Evolutionary conservation across 805 yeast genomes (phyloP), one percentile per base, ranked within the genome.

Genomic region (Candida chauliodis): DNA sequence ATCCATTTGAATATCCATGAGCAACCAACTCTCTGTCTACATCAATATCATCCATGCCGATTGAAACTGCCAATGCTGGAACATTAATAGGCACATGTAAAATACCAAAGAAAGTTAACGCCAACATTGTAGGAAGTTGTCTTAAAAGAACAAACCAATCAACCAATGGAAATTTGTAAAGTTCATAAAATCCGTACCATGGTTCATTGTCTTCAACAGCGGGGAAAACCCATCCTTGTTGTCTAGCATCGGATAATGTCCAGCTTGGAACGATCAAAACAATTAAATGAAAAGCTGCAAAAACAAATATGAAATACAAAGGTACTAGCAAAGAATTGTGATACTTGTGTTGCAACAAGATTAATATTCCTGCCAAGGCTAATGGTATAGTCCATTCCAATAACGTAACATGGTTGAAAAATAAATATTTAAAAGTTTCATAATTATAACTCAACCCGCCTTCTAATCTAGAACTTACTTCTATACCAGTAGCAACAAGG

Each of bases 11-110:
- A 43, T 83, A 74, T 3, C 99, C 99, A 61, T 93, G 99, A 0
- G 97, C 97, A 22, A 91, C 82, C 41, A 93, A 73, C 61, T 93
- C 99, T 42, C 90, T 73, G 59, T 93, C 95, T 28, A 93, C 95
- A 56, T 90, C 95, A 48, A 85, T 78, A 40, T 81, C 81, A 58
- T 85, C 93, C 75, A 85, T 82, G 3, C 87, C 86, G 1, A 87
- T 75, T 5, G 95, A 84, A 13, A 90, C 93, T 0, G 98, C 97
- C 33, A 93, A 70, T 0, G 99, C 98, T 1, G 99, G 99, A 10
- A 93, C 97, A 56, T 93, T 93, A 43, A 93, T 93, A 3, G 99
- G 99, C 8, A 93, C 99, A 52, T 93, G 99, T 39, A 93, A 65
- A 27, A 93, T 84, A 9, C 99, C 99, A 53, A 93, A 93, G 56